Evolutionary conservation across 2,329 filamentous ascomycete genomes (phyloP), one percentile per base, ranked within the genome.

Genomic region (Aspergillus novofumigatus): DNA sequence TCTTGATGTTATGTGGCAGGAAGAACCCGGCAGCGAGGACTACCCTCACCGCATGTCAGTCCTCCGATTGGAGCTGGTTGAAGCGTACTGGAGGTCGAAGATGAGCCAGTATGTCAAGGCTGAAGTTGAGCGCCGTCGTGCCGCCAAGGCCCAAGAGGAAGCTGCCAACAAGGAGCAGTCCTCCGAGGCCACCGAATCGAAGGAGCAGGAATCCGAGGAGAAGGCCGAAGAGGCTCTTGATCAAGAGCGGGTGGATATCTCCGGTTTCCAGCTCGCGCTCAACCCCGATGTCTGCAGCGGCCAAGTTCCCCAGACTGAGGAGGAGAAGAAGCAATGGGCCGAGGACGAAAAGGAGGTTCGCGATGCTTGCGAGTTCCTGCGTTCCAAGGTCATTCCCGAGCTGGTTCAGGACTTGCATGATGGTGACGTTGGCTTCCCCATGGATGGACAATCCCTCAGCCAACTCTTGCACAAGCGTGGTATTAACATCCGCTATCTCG

Each of bases 41-140:
- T 99, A 99, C 70, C 94, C 94, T 49, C 94, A 99, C 75, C 87
- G 91, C 49, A 99, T 99, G 94, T 92, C 94, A 1, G 91, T 97
- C 29, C 81, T 99, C 56, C 86, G 94, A 63, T 86, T 91, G 14
- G 94, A 99, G 76, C 82, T 99, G 29, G 86, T 99, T 21, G 93
- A 97, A 66, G 83, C 87, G 0, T 91, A 93, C 75, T 89, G 89
- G 72, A 88, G 92, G 64, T 80, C 84, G 65, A 95, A 93, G 78
- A 89, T 97, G 81, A 87, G 91, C 61, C 89, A 94, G 68, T 97
- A 91, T 81, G 87, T 97, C 32, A 89, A 90, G 68, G 84, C 82
- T 28, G 89, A 97, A 74, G 75, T 96, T 53, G 85, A 87, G 60
- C 84, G 83, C 69, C 84, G 85, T 62, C 81, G 81, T 59, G 68